These are phyloP conservation scores for Amorphotheca resinae DNA, from an alignment of 495 filamentous ascomycete species.

Conservation along the genomic window DNA sequence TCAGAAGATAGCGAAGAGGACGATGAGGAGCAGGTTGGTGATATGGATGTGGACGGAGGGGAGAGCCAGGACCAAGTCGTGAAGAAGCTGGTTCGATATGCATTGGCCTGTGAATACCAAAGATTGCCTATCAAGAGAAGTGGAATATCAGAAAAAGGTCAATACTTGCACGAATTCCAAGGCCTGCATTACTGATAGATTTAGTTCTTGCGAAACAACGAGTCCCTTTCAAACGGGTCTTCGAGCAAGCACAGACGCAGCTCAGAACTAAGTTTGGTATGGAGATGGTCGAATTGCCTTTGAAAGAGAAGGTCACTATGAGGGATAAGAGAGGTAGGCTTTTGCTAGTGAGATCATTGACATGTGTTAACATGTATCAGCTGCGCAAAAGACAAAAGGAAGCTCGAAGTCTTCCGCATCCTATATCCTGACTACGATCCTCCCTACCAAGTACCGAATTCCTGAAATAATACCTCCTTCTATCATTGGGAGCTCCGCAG, in stretches of 20 bases:
- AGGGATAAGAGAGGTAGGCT: constrained; percentile 51
- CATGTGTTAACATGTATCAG: neutral
- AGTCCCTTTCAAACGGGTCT: constrained; percentile 55
- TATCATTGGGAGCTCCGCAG: constrained; percentile 43
- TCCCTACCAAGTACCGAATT: constrained; percentile 52
- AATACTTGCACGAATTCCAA: neutral
- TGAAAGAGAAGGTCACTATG: constrained; percentile 63
- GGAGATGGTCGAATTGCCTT: constrained; percentile 18
- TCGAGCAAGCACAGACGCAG: constrained; percentile 48
- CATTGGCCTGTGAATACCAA: constrained; percentile 78
- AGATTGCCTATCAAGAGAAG: constrained; percentile 61
- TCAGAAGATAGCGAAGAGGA: constrained; percentile 18
- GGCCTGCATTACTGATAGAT: constrained; percentile 2
- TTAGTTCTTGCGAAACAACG: constrained; percentile 40
- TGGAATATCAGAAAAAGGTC: constrained; percentile 67
- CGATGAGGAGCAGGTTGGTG: constrained; percentile 23
- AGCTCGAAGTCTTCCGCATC: constrained; percentile 39
- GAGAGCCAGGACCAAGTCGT: constrained; percentile 50
- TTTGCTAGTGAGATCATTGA: neutral
- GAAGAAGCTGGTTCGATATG: constrained; percentile 86
- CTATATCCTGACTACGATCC: constrained; percentile 61
- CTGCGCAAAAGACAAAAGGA: constrained; percentile 32
- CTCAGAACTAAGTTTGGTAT: constrained; percentile 18
- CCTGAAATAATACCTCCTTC: constrained; percentile 57
- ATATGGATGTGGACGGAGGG: constrained; percentile 23